These are phyloP conservation scores for Ilyonectria robusta DNA, from an alignment of 2,329 filamentous ascomycete genomes.

Conservation along the genomic window DNA sequence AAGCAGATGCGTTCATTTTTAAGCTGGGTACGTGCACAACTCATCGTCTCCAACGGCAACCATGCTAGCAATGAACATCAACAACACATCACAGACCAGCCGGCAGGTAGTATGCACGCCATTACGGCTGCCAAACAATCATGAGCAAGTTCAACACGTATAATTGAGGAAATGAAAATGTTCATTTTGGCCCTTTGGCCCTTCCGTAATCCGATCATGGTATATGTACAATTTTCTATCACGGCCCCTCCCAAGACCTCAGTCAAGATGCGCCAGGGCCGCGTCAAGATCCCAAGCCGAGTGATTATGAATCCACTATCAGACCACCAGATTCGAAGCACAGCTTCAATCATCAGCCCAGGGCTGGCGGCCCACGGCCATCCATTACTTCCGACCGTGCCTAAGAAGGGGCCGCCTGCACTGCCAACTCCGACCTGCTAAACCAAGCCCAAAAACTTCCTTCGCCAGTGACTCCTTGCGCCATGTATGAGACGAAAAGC, in stretches of 20 bases:
- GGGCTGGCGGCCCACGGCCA: constrained; percentile 37
- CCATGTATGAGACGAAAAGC: constrained; percentile 56
- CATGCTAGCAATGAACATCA: not conserved
- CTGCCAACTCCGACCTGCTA: constrained; percentile 55
- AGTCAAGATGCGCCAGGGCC: constrained; percentile 41
- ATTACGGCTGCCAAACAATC: not conserved
- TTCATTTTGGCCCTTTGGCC: constrained; percentile 50
- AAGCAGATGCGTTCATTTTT: constrained; percentile 22
- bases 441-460: constrained; percentile 53
- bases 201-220: constrained; percentile 54
- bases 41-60: constrained; percentile 43
- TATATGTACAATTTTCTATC: constrained; percentile 60
- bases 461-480: constrained; percentile 59
- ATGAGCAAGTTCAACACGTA: constrained; percentile 7
- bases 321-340: constrained; percentile 42
- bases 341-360: constrained; percentile 43
- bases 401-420: constrained; percentile 44
- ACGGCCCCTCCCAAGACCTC: constrained; percentile 44
- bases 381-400: constrained; percentile 46
- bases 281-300: constrained; percentile 34
- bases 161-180: constrained; percentile 48
- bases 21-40: constrained; percentile 25
- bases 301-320: constrained; percentile 37
- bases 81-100: not conserved
- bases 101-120: not conserved